Percentiles rank a stretch among this genome's conserved stretches.
phyloP scores from a whole-genome alignment of 371 early-diverging fungal genomes.

The Mortierella sp. region DNA sequence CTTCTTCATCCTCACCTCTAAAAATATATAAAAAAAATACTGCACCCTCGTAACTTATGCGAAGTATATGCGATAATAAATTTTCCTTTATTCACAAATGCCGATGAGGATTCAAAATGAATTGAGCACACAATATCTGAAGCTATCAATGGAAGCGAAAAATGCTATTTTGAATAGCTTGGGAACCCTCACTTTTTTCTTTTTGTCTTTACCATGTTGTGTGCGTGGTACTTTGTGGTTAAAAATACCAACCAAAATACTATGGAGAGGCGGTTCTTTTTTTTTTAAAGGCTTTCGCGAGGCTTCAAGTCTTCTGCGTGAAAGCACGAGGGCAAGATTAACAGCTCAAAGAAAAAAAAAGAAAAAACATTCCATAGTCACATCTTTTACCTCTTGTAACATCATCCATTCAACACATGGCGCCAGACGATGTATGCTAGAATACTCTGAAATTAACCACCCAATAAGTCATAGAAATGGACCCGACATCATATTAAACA shows the following conservation, averaged over 20 bases:
- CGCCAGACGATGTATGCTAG: slow-evolving; percentile 17
- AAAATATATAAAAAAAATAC: neutral
- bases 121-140: no score
- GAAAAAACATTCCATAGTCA: neutral
- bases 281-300: neutral
- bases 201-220: neutral
- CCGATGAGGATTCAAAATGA: neutral
- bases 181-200: no score
- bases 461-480: neutral
- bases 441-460: neutral
- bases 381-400: neutral
- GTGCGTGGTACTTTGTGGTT: neutral
- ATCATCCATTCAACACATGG: slow-evolving; percentile 11
- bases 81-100: slow-evolving; percentile 1
- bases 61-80: neutral
- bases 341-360: neutral
- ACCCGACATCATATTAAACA: neutral
- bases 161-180: no score
- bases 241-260: neutral
- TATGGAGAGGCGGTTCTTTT: neutral
- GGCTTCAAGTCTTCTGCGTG: neutral
- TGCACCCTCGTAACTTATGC: no score
- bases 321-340: neutral
- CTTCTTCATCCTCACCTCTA: neutral
- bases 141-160: no score